Conservation (phyloP, 1,139 yeast genomes). For the Yamadazyma pseudoaaseri region DNA sequence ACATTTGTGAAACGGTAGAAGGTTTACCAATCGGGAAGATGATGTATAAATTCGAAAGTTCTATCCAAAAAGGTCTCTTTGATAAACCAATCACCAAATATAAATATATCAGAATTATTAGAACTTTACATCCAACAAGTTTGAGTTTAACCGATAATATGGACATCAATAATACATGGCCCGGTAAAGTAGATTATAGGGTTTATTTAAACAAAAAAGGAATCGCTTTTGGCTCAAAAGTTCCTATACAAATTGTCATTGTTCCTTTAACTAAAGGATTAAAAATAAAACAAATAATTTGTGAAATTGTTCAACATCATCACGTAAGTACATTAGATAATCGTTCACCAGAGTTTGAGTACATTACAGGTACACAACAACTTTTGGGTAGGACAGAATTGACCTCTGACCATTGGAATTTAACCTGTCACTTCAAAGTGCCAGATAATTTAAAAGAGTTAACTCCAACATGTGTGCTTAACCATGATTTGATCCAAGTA, state of each 20-base stretch:
- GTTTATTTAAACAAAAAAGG: conserved; percentile 57
- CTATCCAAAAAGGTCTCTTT: conserved; percentile 53
- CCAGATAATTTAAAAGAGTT: conserved; percentile 53
- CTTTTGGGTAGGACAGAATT: conserved; percentile 22
- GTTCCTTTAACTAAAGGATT: conserved; percentile 64
- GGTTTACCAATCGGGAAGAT: conserved; percentile 58
- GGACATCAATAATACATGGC: conserved; percentile 63
- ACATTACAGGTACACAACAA: conserved; percentile 28
- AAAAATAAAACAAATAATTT: conserved; percentile 43
- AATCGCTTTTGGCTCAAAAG: conserved; percentile 56
- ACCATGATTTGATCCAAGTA: conserved; percentile 49
- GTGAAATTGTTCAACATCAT: conserved; percentile 54
- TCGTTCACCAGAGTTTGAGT: conserved; percentile 45
- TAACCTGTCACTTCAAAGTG: conserved; percentile 47
- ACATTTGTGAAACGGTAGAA: conserved; percentile 65
- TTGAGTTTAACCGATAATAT: conserved; percentile 53
- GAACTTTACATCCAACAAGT: conserved; percentile 55
- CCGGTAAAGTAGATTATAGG: conserved; percentile 62
- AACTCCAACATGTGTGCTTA: conserved; percentile 58
- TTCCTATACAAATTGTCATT: conserved; percentile 52
- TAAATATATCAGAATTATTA: conserved; percentile 34
- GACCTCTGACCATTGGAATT: conserved; percentile 49
- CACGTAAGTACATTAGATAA: conserved; percentile 36
- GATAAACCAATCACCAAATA: conserved; percentile 38
- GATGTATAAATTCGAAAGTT: conserved; percentile 53